Evolutionary conservation across 2,329 filamentous ascomycete genomes (phyloP).

Genomic region (Neophaeococcomyces aloes): DNA sequence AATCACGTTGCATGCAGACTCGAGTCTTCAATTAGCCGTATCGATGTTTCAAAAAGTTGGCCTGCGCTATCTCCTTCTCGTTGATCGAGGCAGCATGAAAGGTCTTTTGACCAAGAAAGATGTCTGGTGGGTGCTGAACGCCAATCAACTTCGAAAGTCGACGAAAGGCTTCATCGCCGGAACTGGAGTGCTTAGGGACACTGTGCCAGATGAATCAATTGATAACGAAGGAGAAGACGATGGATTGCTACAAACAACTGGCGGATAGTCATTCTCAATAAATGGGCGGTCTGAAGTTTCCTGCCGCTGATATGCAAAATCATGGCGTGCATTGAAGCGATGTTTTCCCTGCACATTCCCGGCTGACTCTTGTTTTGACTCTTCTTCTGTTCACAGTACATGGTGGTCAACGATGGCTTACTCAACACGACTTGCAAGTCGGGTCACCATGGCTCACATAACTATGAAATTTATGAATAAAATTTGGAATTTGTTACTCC

Average conservation of each 20-base stretch:
- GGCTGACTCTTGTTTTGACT: too few relatives aligned
- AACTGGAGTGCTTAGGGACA: slow-evolving; percentile 14
- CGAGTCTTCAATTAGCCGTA: slow-evolving; percentile 71
- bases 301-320: too few relatives aligned
- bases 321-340: too few relatives aligned
- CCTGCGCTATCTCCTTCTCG: slow-evolving; percentile 79
- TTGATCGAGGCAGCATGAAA: slow-evolving; percentile 67
- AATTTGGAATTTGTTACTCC: too few relatives aligned
- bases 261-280: slow-evolving; percentile 5
- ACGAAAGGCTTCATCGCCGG: slow-evolving; percentile 30
- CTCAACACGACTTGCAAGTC: too few relatives aligned
- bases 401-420: too few relatives aligned
- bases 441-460: too few relatives aligned
- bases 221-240: slow-evolving; percentile 15
- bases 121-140: slow-evolving; percentile 85
- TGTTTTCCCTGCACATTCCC: too few relatives aligned
- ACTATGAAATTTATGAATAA: too few relatives aligned
- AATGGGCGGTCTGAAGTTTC: too few relatives aligned
- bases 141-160: slow-evolving; percentile 40
- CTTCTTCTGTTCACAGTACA: too few relatives aligned
- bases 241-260: slow-evolving; percentile 15
- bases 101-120: slow-evolving; percentile 95
- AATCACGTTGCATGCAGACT: slow-evolving; percentile 70
- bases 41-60: slow-evolving; percentile 93
- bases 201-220: slow-evolving; percentile 7